Evolutionary conservation across 768 basidiomycete genomes (phyloP).

Genomic region (Amanita pseudoporphyria): DNA sequence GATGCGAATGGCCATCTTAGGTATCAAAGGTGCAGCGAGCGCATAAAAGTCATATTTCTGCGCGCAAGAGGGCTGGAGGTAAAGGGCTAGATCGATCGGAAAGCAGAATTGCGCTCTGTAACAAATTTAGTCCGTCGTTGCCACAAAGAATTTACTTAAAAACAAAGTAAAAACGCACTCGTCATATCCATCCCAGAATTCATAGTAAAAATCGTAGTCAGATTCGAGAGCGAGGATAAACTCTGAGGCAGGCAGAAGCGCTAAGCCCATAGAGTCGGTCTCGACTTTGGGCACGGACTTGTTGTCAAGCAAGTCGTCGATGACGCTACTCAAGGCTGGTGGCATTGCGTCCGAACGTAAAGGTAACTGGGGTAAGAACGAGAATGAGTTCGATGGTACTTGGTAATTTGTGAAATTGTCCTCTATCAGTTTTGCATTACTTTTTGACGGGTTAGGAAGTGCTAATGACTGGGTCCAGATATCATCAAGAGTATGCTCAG

Average conservation of each 20-base stretch:
- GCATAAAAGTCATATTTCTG: neutral
- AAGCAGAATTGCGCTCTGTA: neutral
- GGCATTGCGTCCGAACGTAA: neutral
- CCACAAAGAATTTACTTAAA: no score
- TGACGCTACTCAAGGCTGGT: neutral
- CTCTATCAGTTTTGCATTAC: neutral
- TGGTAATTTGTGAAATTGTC: neutral
- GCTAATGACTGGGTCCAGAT: neutral
- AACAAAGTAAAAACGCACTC: neutral
- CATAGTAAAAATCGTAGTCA: conserved; percentile 1
- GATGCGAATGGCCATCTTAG: neutral
- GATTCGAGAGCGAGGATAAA: neutral
- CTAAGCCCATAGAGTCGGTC: neutral
- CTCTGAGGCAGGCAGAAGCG: neutral
- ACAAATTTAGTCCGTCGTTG: neutral
- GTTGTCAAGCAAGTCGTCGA: neutral
- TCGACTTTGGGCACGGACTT: neutral
- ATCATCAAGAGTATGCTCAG: neutral
- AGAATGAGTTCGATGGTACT: neutral
- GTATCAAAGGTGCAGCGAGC: neutral
- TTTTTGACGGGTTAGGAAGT: neutral
- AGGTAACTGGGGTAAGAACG: neutral
- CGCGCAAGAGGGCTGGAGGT: neutral
- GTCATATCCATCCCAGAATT: conserved; percentile 1
- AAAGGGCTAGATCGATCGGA: neutral